Evolutionary conservation across 768 basidiomycete genomes (phyloP).

Genomic region (Suillus discolor): DNA sequence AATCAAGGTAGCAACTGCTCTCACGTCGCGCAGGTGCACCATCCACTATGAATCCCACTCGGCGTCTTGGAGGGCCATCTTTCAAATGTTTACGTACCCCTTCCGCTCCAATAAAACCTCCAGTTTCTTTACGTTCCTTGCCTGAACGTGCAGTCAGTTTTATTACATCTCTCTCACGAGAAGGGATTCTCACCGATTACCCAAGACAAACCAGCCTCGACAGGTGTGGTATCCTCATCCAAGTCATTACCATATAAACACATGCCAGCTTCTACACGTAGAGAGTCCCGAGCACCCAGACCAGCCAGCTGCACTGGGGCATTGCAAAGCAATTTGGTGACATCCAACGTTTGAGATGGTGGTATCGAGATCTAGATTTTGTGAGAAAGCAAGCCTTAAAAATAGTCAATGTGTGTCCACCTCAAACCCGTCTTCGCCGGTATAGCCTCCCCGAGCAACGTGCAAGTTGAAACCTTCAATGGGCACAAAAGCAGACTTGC

Average conservation of each 20-base stretch:
- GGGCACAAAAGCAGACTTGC: conserved; percentile 78
- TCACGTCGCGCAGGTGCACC: conserved; percentile 85
- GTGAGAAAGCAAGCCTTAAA: conserved; percentile 9
- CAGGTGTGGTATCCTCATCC: conserved; percentile 81
- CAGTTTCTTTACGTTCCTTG: conserved; percentile 75
- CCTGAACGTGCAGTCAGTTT: conserved; percentile 42
- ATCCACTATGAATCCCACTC: conserved; percentile 83
- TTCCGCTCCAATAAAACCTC: conserved; percentile 79
- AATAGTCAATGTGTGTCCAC: conserved; percentile 38
- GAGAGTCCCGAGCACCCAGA: conserved; percentile 88
- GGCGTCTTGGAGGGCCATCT: conserved; percentile 72
- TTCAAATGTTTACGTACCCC: conserved; percentile 75
- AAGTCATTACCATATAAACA: conserved; percentile 96
- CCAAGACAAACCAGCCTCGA: conserved; percentile 93
- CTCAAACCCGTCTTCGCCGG: conserved; percentile 99
- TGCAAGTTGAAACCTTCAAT: conserved; percentile 68
- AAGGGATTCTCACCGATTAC: conserved; percentile 70
- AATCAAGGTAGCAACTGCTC: conserved; percentile 20
- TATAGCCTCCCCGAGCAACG: conserved; percentile 94
- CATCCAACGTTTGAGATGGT: conserved; percentile 69
- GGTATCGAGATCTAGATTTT: conserved; percentile 82
- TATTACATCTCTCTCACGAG: background rate
- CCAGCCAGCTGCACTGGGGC: conserved; percentile 81
- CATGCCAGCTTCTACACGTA: conserved; percentile 96
- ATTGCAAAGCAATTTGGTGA: conserved; percentile 64